Conservation (phyloP, 495 filamentous ascomycete genomes). For the Daldinia concentrica region DNA sequence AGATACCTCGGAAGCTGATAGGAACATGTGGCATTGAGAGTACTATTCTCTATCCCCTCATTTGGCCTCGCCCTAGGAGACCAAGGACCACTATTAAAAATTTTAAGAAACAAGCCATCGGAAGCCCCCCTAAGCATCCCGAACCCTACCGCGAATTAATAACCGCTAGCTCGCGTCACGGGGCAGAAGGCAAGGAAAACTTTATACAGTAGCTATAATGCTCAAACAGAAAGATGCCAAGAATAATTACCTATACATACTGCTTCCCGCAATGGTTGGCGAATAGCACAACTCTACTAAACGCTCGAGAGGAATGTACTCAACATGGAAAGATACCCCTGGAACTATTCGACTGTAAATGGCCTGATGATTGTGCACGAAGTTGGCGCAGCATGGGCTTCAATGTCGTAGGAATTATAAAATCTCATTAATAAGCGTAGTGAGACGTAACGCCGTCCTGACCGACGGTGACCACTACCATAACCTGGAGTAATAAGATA, state of each 20-base stretch:
- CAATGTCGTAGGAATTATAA: slow-evolving; percentile 7
- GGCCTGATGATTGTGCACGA: slow-evolving; percentile 43
- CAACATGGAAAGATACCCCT: slow-evolving; percentile 49
- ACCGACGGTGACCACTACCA: neutral
- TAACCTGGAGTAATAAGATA: neutral
- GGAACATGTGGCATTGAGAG: slow-evolving; percentile 55
- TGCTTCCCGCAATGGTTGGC: slow-evolving; percentile 48
- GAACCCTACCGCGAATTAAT: neutral
- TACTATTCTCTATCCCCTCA: slow-evolving; percentile 17
- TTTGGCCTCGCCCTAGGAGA: neutral
- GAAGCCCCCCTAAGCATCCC: neutral
- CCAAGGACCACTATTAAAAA: neutral
- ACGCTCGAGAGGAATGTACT: slow-evolving; percentile 53
- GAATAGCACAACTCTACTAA: slow-evolving; percentile 36
- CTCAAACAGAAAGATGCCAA: slow-evolving; percentile 51
- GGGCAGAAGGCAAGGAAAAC: slow-evolving; percentile 45
- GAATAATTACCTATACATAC: slow-evolving; percentile 40
- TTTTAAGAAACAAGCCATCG: neutral
- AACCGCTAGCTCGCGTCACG: neutral
- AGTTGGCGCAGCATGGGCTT: slow-evolving; percentile 49
- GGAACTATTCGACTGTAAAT: slow-evolving; percentile 48
- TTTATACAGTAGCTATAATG: slow-evolving; percentile 54
- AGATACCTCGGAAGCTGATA: slow-evolving; percentile 48
- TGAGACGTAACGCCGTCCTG: neutral
- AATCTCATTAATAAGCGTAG: neutral